phyloP scores from a whole-genome alignment of 805 yeast species.

The Blastobotrys attinorum region DNA sequence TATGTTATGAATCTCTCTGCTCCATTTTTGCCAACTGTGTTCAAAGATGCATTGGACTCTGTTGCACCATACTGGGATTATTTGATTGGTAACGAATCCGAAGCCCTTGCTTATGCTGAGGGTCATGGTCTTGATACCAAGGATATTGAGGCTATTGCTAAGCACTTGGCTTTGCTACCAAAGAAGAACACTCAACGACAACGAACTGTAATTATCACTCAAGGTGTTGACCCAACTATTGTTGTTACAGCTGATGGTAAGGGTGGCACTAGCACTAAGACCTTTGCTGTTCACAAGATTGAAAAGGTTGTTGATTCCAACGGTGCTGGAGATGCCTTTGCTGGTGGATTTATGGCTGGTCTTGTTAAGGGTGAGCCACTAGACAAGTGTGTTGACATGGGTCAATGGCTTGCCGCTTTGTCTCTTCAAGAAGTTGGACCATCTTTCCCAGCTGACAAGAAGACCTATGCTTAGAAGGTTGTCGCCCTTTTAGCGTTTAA shows the following conservation, averaged over 20 bases:
- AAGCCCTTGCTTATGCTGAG: constrained; percentile 91
- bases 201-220: constrained; percentile 90
- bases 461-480: constrained; percentile 12
- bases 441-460: constrained; percentile 74
- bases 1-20: constrained; percentile 87
- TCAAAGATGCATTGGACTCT: constrained; percentile 80
- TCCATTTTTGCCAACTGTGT: constrained; percentile 92
- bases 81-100: constrained; percentile 93
- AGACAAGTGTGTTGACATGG: constrained; percentile 59
- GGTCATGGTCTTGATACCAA: constrained; percentile 58
- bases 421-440: constrained; percentile 95
- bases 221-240: constrained; percentile 88
- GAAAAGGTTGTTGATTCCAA: constrained; percentile 80
- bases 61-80: constrained; percentile 82
- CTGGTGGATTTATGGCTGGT: constrained; percentile 91
- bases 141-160: constrained; percentile 72
- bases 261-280: constrained; percentile 38
- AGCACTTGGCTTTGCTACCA: constrained; percentile 69
- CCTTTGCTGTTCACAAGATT: constrained; percentile 65
- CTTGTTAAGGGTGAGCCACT: constrained; percentile 65
- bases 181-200: constrained; percentile 59
- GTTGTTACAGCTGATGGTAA: constrained; percentile 49
- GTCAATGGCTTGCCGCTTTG: constrained; percentile 93
- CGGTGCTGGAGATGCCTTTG: constrained; percentile 99
- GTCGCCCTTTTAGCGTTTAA: no score